Base-by-base conservation (phyloP, 1,139 yeast species). In the Pichia kudriavzevii region DNA sequence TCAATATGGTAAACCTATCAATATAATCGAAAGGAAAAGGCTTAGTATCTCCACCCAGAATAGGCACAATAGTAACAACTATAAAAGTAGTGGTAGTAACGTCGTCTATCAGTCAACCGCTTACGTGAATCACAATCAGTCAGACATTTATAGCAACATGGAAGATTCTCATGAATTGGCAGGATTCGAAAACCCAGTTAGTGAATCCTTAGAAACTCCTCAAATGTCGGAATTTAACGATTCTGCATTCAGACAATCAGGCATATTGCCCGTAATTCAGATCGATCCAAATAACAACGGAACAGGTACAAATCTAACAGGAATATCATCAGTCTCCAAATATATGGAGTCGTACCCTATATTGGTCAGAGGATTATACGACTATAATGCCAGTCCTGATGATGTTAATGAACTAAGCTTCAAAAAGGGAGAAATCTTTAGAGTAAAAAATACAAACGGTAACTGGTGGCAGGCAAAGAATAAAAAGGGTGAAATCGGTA, bases 401-500 rank as follows among this genome's bases (percentile, higher is more conserved):
- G 98, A 91, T 59, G 84, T 82, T 42, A 91, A 91, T 55, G 98
- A 91, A 61, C 74, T 91, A 28, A 81, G 95, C 5, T 91, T 91
- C 54, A 75, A 71, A 42, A 87, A 88, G 59, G 96, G 91, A 42
- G 98, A 91, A 58, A 66, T 87, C 19, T 70, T 91, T 56, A 88
- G 82, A 50, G 94, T 91, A 30, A 87, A 85, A 50, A 97, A 91
- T 54, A 83, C 85, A 40, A 85, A 84, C 46, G 96, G 97, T 35
- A 80, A 93, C 63, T 91, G 98, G 98, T 91, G 97, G 97, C 95
- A 87, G 61, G 97, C 95, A 23, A 75, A 83, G 55, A 75, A 88
- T 53, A 69, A 80, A 14, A 80, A 76, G 49, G 98, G 98, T 31
- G 94, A 87, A 58, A 83, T 85, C 34, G 98, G 98, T 49, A 91